Evolutionary conservation across 495 filamentous ascomycete species (phyloP).

Genomic region (Penicillium steckii): DNA sequence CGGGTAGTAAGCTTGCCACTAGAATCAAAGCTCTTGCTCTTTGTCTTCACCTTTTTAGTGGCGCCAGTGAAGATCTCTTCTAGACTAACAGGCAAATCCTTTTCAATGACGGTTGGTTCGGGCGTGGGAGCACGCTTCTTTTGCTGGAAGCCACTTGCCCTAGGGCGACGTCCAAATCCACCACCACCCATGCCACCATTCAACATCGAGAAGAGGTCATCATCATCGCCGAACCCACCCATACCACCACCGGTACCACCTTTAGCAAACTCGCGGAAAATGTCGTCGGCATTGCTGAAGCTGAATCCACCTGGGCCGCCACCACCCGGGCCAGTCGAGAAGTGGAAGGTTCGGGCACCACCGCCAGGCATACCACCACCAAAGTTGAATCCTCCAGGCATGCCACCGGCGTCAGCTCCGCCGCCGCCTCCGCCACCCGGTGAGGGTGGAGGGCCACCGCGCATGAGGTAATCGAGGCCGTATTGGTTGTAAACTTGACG

Average conservation of each 20-base stretch:
- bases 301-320: slow-evolving; percentile 57
- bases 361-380: slow-evolving; percentile 54
- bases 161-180: slow-evolving; percentile 33
- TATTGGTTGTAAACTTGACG: slow-evolving; percentile 94
- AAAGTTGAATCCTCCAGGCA: slow-evolving; percentile 56
- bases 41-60: slow-evolving; percentile 96
- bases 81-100: slow-evolving; percentile 73
- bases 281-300: slow-evolving; percentile 79
- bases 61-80: slow-evolving; percentile 84
- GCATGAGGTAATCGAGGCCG: slow-evolving; percentile 88
- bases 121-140: slow-evolving; percentile 60
- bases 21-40: slow-evolving; percentile 87
- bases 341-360: slow-evolving; percentile 69
- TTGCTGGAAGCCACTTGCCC: slow-evolving; percentile 35
- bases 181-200: slow-evolving; percentile 43
- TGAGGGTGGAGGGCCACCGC: slow-evolving; percentile 75
- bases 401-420: slow-evolving; percentile 53
- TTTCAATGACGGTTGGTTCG: slow-evolving; percentile 88
- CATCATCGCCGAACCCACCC: slow-evolving; percentile 46
- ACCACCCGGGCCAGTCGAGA: slow-evolving; percentile 59
- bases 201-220: slow-evolving; percentile 52
- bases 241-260: slow-evolving; percentile 47
- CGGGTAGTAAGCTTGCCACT: slow-evolving; percentile 80
- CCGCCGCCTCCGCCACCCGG: slow-evolving; percentile 46
- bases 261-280: slow-evolving; percentile 79